A percentile compares a stretch with the other conserved stretches of the same genome.
Conservation (phyloP, 495 filamentous ascomycete genomes). For the Penicillium psychrofluorescens region DNA sequence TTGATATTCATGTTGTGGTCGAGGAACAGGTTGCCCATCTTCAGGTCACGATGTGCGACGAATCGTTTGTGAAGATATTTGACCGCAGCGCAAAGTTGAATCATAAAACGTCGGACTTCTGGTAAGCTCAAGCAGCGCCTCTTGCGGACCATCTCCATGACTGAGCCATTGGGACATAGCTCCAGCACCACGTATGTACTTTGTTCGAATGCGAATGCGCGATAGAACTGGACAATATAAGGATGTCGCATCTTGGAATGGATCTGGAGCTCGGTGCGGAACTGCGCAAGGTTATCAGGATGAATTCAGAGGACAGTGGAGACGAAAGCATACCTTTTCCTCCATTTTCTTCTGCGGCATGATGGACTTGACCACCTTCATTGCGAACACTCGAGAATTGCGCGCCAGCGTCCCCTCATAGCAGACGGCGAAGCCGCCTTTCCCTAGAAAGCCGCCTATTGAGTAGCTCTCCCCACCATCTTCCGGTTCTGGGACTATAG, state of each 20-base stretch:
- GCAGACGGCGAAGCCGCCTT: conserved; percentile 93
- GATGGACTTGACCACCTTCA: conserved; percentile 86
- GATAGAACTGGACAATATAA: conserved; percentile 89
- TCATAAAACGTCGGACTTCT: conserved; percentile 82
- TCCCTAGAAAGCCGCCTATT: conserved; percentile 78
- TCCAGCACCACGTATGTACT: conserved; percentile 94
- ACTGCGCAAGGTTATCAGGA: conserved; percentile 50
- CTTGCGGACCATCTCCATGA: conserved; percentile 96
- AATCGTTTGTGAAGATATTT: conserved; percentile 94
- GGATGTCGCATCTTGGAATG: conserved; percentile 95
- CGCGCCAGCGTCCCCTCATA: conserved; percentile 65
- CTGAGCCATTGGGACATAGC: conserved; percentile 89
- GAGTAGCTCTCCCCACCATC: conserved; percentile 70
- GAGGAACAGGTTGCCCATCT: conserved; percentile 96
- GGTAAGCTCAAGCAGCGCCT: conserved; percentile 80
- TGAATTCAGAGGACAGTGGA: not conserved
- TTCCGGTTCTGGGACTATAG: conserved; percentile 68
- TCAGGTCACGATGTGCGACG: conserved; percentile 93
- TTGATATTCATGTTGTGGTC: conserved; percentile 97
- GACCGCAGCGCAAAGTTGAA: conserved; percentile 91
- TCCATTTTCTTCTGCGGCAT: conserved; percentile 79
- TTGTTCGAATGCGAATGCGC: conserved; percentile 82
- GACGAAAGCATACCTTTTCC: conserved; percentile 65
- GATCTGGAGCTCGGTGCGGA: conserved; percentile 94
- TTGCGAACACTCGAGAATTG: conserved; percentile 61